Evolutionary conservation across 1,284 basidiomycete species (phyloP).

Genomic region (Sporisorium iseilematis-ciliati): DNA sequence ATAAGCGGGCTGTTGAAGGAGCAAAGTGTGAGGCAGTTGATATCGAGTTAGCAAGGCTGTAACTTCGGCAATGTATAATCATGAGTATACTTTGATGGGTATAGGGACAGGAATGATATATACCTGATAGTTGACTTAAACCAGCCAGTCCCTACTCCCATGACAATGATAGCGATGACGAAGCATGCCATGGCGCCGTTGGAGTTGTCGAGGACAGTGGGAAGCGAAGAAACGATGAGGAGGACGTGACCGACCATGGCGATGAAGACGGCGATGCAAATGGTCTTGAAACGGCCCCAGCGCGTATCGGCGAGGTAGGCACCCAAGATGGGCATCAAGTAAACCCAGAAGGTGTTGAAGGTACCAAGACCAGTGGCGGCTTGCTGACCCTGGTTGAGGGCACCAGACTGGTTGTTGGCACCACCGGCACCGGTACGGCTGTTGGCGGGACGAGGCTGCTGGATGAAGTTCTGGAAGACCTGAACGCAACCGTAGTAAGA

Average conservation of each 20-base stretch:
- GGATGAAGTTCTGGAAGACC: slow-evolving; percentile 67
- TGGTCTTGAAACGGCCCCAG: slow-evolving; percentile 72
- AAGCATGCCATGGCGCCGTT: slow-evolving; percentile 77
- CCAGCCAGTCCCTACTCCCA: slow-evolving; percentile 76
- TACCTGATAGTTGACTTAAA: slow-evolving; percentile 76
- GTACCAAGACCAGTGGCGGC: slow-evolving; percentile 66
- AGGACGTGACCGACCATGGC: slow-evolving; percentile 76
- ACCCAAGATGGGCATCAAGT: slow-evolving; percentile 64
- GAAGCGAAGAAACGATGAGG: slow-evolving; percentile 79
- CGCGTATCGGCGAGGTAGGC: slow-evolving; percentile 71
- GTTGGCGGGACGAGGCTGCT: slow-evolving; percentile 56
- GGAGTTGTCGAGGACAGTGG: slow-evolving; percentile 76
- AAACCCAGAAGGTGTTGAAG: slow-evolving; percentile 68
- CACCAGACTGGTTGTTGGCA: slow-evolving; percentile 58
- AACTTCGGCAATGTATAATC: too few species aligned
- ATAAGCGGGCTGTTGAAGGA: slow-evolving; percentile 42
- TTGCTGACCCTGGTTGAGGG: slow-evolving; percentile 64
- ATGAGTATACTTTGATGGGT: too few species aligned
- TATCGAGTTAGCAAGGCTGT: too few species aligned
- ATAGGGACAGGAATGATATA: too few species aligned
- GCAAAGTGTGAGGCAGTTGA: too few species aligned
- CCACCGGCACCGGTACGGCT: slow-evolving; percentile 59
- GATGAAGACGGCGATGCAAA: slow-evolving; percentile 70
- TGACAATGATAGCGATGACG: slow-evolving; percentile 67
- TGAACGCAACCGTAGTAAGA: slow-evolving; percentile 67